Base-by-base conservation (phyloP, 768 basidiomycete genomes). In the Mycena haematopus region DNA sequence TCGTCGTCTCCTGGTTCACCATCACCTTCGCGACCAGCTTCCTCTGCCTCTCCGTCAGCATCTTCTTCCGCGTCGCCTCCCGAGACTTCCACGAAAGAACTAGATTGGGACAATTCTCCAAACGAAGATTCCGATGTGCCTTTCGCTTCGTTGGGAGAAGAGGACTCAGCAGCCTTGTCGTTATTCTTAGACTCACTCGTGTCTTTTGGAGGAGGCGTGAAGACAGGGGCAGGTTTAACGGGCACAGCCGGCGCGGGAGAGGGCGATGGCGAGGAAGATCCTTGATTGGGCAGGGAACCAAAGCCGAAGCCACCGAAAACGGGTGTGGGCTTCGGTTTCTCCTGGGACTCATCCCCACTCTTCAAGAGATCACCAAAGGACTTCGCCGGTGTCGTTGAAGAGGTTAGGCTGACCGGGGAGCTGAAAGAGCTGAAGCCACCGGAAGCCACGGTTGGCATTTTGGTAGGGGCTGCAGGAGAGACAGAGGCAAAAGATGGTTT, bases 301-400 rank as follows among this genome's bases (percentile, higher is more conserved):
- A 29, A 42, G 13, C 52, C 21, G 40, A n/a, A 47, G 11, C 46
- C 49, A 49, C 46, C 42, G 22, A 58, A 46, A 47, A 55, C 52
- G 31, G 57, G 58, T 2, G 63, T 45, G 24, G 70, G 71, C 11
- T 70, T 63, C 8, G 71, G 65, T 35, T 69, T 76, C 56, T 71
- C 69, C 25, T 61, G 50, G 22, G 73, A 71, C 21, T 70, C 70
- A 47, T 74, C 76, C 46, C 69, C 76, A 17, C 65, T 72, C 70
- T 85, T 83, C 60, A 91, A 74, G 49, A 91, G 69, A 29, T 91
- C 86, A n/a, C 77, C 73, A 66, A 89, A 93, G 0, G 90, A 84
- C 66, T 81, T 84, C 36, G 77, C 75, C 1, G 76, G 73, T 0
- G 75, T 78, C 7, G 79, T 67, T 55, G 80, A 75, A 17, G 79